Conservation (phyloP, 371 early-diverging fungal species). For the Mucor irregularis region DNA sequence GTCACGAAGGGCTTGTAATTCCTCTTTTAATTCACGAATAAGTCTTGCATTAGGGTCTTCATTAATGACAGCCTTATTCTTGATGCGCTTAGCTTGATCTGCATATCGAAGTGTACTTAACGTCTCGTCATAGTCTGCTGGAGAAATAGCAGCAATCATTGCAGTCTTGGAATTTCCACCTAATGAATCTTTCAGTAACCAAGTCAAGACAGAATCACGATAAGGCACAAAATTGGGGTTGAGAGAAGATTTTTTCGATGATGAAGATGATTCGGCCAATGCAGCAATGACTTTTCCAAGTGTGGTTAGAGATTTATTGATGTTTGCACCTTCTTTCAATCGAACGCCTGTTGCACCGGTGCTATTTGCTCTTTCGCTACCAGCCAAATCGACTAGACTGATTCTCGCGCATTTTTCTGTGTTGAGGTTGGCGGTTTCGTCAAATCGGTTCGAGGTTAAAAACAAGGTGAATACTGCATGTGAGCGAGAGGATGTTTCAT, state of each 20-base stretch:
- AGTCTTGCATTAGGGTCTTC: conserved; percentile 79
- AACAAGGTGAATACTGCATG: conserved; percentile 93
- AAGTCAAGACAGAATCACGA: conserved; percentile 85
- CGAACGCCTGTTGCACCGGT: conserved; percentile 94
- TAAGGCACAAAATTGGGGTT: conserved; percentile 59
- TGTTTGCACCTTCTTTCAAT: conserved; percentile 97
- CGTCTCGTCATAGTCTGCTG: conserved; percentile 80
- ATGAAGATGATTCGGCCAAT: conserved; percentile 71
- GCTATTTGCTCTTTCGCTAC: conserved; percentile 92
- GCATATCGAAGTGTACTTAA: conserved; percentile 94
- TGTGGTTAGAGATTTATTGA: conserved; percentile 93
- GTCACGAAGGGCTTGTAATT: conserved; percentile 67
- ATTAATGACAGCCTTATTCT: conserved; percentile 87
- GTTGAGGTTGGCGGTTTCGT: conserved; percentile 52
- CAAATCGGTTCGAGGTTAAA: conserved; percentile 63
- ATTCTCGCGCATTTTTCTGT: conserved; percentile 75
- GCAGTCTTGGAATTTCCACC: conserved; percentile 91
- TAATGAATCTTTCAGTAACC: conserved; percentile 89
- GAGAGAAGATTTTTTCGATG: conserved; percentile 23
- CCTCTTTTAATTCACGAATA: conserved; percentile 82
- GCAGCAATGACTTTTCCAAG: conserved; percentile 97
- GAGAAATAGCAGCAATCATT: conserved; percentile 85
- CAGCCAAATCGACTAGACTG: conserved; percentile 87
- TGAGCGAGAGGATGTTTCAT: conserved; percentile 87
- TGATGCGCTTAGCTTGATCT: conserved; percentile 86